Percentiles rank a stretch among this genome's conserved stretches.
Evolutionary conservation across 2,329 filamentous ascomycete species (phyloP).

Genomic region (Colletotrichum sp.): DNA sequence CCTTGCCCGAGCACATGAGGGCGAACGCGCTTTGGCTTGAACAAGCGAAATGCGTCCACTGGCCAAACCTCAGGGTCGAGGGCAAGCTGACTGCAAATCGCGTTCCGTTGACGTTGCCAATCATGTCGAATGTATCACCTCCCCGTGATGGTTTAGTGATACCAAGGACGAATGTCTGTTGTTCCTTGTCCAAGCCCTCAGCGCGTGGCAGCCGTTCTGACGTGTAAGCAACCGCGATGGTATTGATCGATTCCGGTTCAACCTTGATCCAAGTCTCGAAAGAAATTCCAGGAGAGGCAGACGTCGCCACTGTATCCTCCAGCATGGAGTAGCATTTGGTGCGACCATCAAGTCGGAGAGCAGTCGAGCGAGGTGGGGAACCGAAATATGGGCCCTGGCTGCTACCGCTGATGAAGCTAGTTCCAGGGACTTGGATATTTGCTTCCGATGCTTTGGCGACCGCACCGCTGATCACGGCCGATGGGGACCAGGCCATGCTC

Average conservation of each 20-base stretch:
- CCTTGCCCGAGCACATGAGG: not conserved
- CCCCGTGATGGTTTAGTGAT: not conserved
- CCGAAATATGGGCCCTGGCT: not conserved
- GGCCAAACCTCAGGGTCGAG: not conserved
- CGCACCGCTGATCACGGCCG: too few relatives aligned
- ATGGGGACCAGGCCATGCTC: too few relatives aligned
- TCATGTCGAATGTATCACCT: not conserved
- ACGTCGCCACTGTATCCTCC: not conserved
- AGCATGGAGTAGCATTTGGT: too few relatives aligned
- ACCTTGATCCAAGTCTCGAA: not conserved
- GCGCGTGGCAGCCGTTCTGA: not conserved
- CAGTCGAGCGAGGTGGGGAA: not conserved
- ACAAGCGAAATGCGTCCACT: not conserved
- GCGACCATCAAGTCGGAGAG: not conserved
- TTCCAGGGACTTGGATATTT: not conserved
- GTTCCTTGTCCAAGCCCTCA: not conserved
- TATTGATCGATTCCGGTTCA: not conserved
- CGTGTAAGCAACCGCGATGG: not conserved
- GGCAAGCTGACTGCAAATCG: not conserved
- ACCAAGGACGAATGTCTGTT: not conserved
- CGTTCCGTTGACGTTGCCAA: not conserved
- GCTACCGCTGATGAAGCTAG: not conserved
- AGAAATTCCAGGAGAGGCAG: not conserved
- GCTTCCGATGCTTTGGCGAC: too few relatives aligned
- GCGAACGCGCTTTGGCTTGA: not conserved